Percentiles rank a stretch among this genome's conserved stretches.
These are phyloP conservation scores for Falciphora oryzae DNA, from an alignment of 2,329 filamentous ascomycete genomes.

Conservation along the genomic window DNA sequence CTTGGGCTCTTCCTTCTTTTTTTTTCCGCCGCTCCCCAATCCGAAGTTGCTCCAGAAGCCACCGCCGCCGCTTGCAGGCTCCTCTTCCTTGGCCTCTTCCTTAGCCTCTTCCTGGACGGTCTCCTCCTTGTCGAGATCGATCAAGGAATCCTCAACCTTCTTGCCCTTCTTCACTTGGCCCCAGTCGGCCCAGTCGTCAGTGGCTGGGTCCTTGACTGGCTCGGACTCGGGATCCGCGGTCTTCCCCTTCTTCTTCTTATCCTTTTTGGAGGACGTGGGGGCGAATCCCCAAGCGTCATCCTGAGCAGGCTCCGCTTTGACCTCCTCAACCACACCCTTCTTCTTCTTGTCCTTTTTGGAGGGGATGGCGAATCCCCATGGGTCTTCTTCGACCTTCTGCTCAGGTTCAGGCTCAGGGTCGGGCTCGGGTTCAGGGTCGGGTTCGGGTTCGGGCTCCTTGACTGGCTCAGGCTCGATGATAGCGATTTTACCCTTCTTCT, in stretches of 20 bases:
- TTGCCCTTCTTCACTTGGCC: slow-evolving; percentile 15
- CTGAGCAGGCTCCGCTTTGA: slow-evolving; percentile 10
- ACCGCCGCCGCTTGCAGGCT: slow-evolving; percentile 22
- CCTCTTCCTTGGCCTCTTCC: slow-evolving; percentile 29
- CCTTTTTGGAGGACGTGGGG: slow-evolving; percentile 13
- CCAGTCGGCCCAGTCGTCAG: slow-evolving; percentile 16
- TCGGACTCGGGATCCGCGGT: slow-evolving; percentile 19
- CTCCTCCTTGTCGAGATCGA: slow-evolving; percentile 37
- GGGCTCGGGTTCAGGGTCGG: slow-evolving; percentile 12
- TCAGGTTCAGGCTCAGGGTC: slow-evolving; percentile 12
- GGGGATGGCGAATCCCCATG: slow-evolving; percentile 37
- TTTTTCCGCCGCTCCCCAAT: neutral
- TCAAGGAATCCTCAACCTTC: slow-evolving; percentile 32
- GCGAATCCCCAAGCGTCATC: slow-evolving; percentile 12
- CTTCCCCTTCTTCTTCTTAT: slow-evolving; percentile 25
- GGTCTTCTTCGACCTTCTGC: slow-evolving; percentile 22
- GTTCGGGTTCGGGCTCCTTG: slow-evolving; percentile 14
- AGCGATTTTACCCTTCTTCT: slow-evolving; percentile 22
- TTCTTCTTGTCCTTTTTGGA: slow-evolving; percentile 40
- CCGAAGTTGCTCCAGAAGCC: neutral
- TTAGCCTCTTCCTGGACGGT: slow-evolving; percentile 17
- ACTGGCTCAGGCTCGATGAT: slow-evolving; percentile 13
- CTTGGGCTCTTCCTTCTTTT: slow-evolving; percentile 4
- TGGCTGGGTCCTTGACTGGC: slow-evolving; percentile 17
- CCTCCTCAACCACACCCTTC: slow-evolving; percentile 26